Percentiles rank a stretch among this genome's conserved stretches.
Conservation (phyloP, 78 protist species). For the Dictyostelium firmibasis region DNA sequence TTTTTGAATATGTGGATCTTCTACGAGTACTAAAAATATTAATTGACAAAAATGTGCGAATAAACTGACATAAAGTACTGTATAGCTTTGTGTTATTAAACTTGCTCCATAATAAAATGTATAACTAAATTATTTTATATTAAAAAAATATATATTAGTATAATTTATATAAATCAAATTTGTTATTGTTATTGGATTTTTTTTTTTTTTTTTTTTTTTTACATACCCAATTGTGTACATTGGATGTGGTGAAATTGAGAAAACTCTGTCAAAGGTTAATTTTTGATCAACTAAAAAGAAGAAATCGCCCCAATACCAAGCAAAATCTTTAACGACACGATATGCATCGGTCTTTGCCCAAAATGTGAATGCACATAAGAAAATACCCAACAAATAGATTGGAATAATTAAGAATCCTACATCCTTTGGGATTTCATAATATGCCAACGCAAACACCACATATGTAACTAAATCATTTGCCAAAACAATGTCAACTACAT, state of each 20-base stretch:
- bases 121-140: constrained; percentile 34
- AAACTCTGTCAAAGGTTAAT: constrained; percentile 90
- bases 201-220: not conserved
- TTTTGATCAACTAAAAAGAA: constrained; percentile 89
- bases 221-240: constrained; percentile 93
- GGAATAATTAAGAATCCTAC: constrained; percentile 20
- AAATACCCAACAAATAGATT: constrained; percentile 78
- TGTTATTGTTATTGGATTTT: not conserved
- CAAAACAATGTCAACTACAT: constrained; percentile 87
- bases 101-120: constrained; percentile 86
- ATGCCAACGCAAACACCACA: constrained; percentile 31
- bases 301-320: constrained; percentile 97
- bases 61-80: constrained; percentile 85
- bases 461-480: constrained; percentile 83
- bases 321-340: constrained; percentile 92
- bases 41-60: constrained; percentile 89
- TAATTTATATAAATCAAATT: no score
- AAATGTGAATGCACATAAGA: constrained; percentile 62
- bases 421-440: constrained; percentile 49
- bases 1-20: constrained; percentile 91
- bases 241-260: constrained; percentile 94
- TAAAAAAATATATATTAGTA: not conserved
- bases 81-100: constrained; percentile 86
- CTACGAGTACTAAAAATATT: constrained; percentile 87
- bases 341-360: constrained; percentile 94